Evolutionary conservation across 164 flowering plant species (phyloP), one percentile per base, ranked within the genome.

Genomic region (Vitis labrusca): DNA sequence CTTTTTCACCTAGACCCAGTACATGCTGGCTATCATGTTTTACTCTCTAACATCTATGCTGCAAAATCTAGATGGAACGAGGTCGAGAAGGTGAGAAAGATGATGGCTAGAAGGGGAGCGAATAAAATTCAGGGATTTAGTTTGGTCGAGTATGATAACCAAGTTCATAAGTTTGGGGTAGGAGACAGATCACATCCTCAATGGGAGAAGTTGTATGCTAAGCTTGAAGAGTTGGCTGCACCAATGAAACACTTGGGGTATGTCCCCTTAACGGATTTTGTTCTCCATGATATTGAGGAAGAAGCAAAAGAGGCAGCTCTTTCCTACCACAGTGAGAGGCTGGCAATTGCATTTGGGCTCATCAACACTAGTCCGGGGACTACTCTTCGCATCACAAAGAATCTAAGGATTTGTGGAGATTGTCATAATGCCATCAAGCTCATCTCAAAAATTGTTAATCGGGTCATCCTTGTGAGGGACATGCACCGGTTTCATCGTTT

Each of bases 331-430:
- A 77, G 83, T 71, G 83, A 82, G 77, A 74, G 77, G 65, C 67
- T 79, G 44, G 85, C 85, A 29, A 75, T 79, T 59, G 83, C 77
- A 53, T 78, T 81, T 64, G 82, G 78, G 49, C 62, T 81, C 61
- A 66, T 76, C 19, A 78, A 73, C 67, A 76, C 78, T 17, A 58
- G 54, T 12, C 70, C 72, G 0, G 81, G 83, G 67, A 69, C 72
- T 13, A 30, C 70, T n/a, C 58, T 79, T 50, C 68, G 74, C 9
- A 68, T 81, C 50, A 76, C 73, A 16, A 81, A 78, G 75, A 81
- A 81, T 63, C 73, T 81, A 13, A 65, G 80, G 62, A 71, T 79
- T 9, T 78, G 81, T 55, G 84, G 71, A 16, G 83, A 81, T 50
- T 78, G 79, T 58, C 81, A 81, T 53, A 72, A 65, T 57, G 79